Evolutionary conservation across 108 stramenopile genomes (phyloP).

Genomic region (Nitzschia palea): DNA sequence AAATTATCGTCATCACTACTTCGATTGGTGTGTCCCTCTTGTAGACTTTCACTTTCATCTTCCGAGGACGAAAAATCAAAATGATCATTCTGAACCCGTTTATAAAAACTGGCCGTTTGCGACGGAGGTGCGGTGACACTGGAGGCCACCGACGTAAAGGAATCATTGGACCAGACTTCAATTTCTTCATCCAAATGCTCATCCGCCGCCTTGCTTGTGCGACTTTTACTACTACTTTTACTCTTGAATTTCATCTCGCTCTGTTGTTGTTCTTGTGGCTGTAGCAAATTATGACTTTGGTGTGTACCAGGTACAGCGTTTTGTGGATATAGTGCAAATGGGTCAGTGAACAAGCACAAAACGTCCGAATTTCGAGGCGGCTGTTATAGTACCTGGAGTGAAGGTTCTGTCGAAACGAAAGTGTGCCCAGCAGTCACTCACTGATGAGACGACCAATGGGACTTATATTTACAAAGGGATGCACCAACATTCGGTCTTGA

Average conservation of each 20-base stretch:
- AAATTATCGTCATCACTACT: not conserved
- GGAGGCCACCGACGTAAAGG: constrained; percentile 21
- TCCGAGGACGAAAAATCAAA: not conserved
- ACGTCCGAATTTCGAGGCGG: no score
- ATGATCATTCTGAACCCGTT: not conserved
- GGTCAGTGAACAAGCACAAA: no score
- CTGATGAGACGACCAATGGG: no score
- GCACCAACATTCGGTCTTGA: no score
- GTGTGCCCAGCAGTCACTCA: no score
- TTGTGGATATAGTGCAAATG: no score
- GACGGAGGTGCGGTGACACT: constrained; percentile 22
- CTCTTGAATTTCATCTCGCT: constrained; percentile 2
- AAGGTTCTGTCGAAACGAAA: no score
- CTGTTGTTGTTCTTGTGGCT: not conserved
- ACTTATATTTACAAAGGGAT: no score
- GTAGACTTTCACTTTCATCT: not conserved
- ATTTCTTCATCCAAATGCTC: constrained; percentile 11
- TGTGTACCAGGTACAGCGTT: not conserved
- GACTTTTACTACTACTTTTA: not conserved
- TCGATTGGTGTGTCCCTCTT: not conserved
- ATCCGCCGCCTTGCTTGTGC: constrained; percentile 18
- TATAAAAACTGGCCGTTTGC: constrained; percentile 20
- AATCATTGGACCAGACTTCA: not conserved
- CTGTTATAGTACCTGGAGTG: no score
- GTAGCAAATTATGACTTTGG: not conserved